Base-by-base conservation (phyloP, 2,329 filamentous ascomycete genomes). In the Harringtonia aguacate region DNA sequence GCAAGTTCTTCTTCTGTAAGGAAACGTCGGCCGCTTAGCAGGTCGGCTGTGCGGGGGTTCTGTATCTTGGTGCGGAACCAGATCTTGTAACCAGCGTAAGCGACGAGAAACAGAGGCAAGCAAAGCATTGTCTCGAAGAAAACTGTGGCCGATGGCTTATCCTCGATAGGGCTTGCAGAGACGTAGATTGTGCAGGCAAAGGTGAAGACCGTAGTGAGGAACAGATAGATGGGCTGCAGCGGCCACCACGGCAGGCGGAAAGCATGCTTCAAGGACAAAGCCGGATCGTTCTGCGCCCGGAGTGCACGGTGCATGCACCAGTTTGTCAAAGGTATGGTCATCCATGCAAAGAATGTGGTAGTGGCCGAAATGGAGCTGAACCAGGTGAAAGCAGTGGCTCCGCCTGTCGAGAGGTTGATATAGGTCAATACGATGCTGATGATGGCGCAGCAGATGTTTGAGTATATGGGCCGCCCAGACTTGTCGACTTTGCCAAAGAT, bases 81-180 rank as follows among this genome's bases (percentile, higher is more conserved):
- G 15, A 50, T 21, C 36, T 50, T 50, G 46, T 50, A 48, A 35
- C 36, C 41, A 12, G 36, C 12, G 17, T 34, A 50, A 35, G 43
- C 43, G 3, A 28, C 17, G 17, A 50, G 29, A 8, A 48, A 48
- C 10, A 50, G 27, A 2, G 48, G 48, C 24, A 47, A 30, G 21
- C 48, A 46, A 8, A 50, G 41, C 43, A 48, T 46, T 37, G 33
- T 50, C 35, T 50, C 37, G 24, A 50, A 50, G 18, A 50, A 50
- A 15, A 24, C 13, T 14, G 40, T 42, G 22, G 46, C 46, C 3
- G 37, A 35, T 7, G 48, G 38, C 6, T 21, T 8, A 28, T 34
- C 46, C n/a, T 24, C 36, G 29, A 50, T 48, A 41, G 48, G 48
- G 18, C 43, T 44, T 20, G 43, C 43, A 1, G 48, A 44, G 4